These are phyloP conservation scores for Fusarium guadeloupense DNA, from an alignment of 2,329 filamentous ascomycete species.

Conservation along the genomic window DNA sequence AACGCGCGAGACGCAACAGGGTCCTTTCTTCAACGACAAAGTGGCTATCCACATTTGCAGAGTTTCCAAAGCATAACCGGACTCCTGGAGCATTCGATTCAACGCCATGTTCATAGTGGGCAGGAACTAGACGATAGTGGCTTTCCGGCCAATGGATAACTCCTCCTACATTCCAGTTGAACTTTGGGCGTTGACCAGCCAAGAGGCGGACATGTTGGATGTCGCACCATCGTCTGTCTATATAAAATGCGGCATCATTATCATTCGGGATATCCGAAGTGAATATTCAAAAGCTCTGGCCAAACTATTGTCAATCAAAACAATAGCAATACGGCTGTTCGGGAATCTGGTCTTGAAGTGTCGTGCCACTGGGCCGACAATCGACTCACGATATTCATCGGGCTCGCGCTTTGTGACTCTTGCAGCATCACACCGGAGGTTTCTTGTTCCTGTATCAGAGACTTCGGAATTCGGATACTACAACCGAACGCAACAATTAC, in stretches of 20 bases:
- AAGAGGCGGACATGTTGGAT: slow-evolving; percentile 3
- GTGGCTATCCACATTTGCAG: slow-evolving; percentile 66
- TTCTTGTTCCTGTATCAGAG: slow-evolving; percentile 14
- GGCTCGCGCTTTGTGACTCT: slow-evolving; percentile 17
- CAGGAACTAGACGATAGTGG: slow-evolving; percentile 2
- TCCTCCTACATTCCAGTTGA: slow-evolving; percentile 38
- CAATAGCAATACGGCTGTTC: neutral
- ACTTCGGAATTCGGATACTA: slow-evolving; percentile 3
- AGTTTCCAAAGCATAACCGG: slow-evolving; percentile 39
- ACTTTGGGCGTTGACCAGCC: slow-evolving; percentile 6
- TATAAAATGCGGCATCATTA: slow-evolving; percentile 15
- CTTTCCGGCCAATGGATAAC: slow-evolving; percentile 9
- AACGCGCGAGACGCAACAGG: slow-evolving; percentile 56
- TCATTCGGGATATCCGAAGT: slow-evolving; percentile 14
- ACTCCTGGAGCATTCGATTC: neutral
- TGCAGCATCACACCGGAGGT: neutral
- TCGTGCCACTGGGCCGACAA: slow-evolving; percentile 32
- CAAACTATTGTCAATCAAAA: slow-evolving; percentile 7
- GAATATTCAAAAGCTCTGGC: neutral
- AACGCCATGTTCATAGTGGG: slow-evolving; percentile 8
- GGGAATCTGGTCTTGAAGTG: slow-evolving; percentile 13
- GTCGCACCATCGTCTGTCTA: slow-evolving; percentile 13
- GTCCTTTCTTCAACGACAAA: slow-evolving; percentile 71
- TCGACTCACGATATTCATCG: slow-evolving; percentile 28
- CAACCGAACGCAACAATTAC: slow-evolving; percentile 27